Evolutionary conservation across 176 grass and related monocot genomes (phyloP).

Genomic region (Bothriochloa decipiens): DNA sequence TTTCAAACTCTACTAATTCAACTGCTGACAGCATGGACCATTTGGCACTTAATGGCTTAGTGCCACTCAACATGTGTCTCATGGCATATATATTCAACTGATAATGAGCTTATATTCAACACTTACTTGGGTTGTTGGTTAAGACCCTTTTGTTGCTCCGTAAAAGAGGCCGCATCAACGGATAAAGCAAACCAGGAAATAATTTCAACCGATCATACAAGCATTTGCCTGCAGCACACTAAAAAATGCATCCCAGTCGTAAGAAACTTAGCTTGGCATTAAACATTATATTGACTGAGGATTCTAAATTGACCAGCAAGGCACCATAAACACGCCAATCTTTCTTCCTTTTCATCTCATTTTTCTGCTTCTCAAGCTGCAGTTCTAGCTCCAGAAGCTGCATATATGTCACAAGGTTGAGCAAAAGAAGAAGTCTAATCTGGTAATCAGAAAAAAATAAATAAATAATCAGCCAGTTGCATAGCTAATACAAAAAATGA

Average conservation of each 20-base stretch:
- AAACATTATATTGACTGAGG: conserved; percentile 15
- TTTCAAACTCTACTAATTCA: background rate
- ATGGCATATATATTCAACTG: background rate
- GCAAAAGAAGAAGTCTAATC: conserved; percentile 86
- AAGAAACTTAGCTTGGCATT: conserved; percentile 15
- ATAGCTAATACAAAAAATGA: conserved; percentile 18
- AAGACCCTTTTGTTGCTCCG: conserved; percentile 61
- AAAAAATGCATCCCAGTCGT: conserved; percentile 31
- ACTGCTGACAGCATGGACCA: no score
- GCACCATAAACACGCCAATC: conserved; percentile 95
- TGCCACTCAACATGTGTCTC: background rate
- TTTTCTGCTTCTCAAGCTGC: conserved; percentile 90
- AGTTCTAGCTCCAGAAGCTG: conserved; percentile 84
- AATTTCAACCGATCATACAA: conserved; percentile 83
- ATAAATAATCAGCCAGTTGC: background rate
- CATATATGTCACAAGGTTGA: conserved; percentile 85
- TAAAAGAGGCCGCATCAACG: conserved; percentile 40
- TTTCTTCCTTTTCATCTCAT: conserved; percentile 95
- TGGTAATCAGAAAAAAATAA: conserved; percentile 48
- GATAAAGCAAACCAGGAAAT: conserved; percentile 71
- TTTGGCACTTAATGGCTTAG: background rate
- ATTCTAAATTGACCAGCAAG: conserved; percentile 60
- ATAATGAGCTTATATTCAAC: background rate
- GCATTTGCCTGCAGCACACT: conserved; percentile 93
- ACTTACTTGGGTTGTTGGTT: conserved; percentile 72